Evolutionary conservation across 768 basidiomycete species (phyloP).

Genomic region (Boletus barrowsii): DNA sequence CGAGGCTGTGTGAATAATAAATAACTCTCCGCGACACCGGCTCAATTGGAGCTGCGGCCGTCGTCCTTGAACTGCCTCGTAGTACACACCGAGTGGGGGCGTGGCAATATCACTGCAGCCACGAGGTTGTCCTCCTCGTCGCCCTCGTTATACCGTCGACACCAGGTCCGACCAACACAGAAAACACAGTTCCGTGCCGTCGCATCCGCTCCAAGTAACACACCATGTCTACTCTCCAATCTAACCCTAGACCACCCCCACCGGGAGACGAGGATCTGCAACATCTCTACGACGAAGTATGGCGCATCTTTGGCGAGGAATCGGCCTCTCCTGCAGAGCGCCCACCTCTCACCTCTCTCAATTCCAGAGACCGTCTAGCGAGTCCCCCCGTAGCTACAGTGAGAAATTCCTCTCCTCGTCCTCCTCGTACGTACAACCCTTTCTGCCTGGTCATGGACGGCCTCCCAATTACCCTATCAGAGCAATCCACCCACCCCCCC

Average conservation of each 20-base stretch:
- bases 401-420: slow-evolving; percentile 19
- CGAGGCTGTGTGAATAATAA: background rate
- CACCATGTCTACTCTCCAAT: slow-evolving; percentile 37
- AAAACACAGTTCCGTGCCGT: background rate
- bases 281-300: slow-evolving; percentile 72
- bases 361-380: slow-evolving; percentile 17
- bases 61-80: no score
- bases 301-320: slow-evolving; percentile 62
- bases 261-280: slow-evolving; percentile 72
- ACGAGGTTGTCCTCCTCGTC: background rate
- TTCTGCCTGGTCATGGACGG: background rate
- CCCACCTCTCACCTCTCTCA: slow-evolving; percentile 17
- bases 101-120: no score
- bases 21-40: no score
- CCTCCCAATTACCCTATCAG: slow-evolving; percentile 1
- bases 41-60: no score
- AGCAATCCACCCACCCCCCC: slow-evolving; percentile 11
- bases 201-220: background rate
- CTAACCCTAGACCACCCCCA: slow-evolving; percentile 34
- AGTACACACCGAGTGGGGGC: no score
- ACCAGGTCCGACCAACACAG: background rate
- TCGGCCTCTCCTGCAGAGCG: slow-evolving; percentile 31
- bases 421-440: slow-evolving; percentile 18
- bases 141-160: background rate
- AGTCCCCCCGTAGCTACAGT: slow-evolving; percentile 8